Base-by-base conservation (phyloP, 139 green algal genomes). In the Bryopsis sp. region DNA sequence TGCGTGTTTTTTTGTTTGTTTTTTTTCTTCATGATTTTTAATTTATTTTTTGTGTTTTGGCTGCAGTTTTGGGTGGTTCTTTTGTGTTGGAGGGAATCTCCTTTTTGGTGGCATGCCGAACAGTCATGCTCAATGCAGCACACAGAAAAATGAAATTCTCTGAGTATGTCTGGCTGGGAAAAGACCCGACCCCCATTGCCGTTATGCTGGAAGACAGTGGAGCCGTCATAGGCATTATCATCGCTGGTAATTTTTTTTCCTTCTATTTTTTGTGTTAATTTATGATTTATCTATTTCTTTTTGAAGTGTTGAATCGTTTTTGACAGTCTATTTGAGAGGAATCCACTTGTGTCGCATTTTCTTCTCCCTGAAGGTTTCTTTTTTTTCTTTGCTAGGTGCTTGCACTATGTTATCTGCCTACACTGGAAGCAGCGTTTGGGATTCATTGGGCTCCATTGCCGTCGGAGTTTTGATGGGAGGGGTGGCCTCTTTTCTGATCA, bases 141-240 rank as follows among this genome's bases (percentile, higher is more conserved):
- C 48, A 67, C 3, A 66, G 71, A n/a, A 75, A 79, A 48, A 82
- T 89, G 70, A 57, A 57, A 2, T 47, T 93, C 26, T 35, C 59
- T 67, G 34, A 79, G 6, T 95, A 90, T 70, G 59, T 95, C 22
- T 73, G 64, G 34, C 78, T 75, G 8, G 86, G 85, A 37, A 71
- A 77, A 39, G 92, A 97, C 78, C 92, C 92, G 29, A 94, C 92
- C 48, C 85, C 86, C 24, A 80, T 91, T 48, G 89, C 89, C 2
- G 88, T 97, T 33, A 76, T 97, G 79, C 71, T 90, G 76, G 92
- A 97, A 74, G 92, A 97, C 47, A 80, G 78, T n/a, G 89, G 80
- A 37, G 89, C 89, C 32, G 88, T 91, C 26, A 60, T 75, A 6
- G 89, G 89, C 3, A 79, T 93, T 4, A 31, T 81, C 38, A 81